A percentile compares a stretch with the other conserved stretches of the same genome.
Evolutionary conservation across 2,329 filamentous ascomycete species (phyloP).

Genomic region (Hypoxylon sp.): DNA sequence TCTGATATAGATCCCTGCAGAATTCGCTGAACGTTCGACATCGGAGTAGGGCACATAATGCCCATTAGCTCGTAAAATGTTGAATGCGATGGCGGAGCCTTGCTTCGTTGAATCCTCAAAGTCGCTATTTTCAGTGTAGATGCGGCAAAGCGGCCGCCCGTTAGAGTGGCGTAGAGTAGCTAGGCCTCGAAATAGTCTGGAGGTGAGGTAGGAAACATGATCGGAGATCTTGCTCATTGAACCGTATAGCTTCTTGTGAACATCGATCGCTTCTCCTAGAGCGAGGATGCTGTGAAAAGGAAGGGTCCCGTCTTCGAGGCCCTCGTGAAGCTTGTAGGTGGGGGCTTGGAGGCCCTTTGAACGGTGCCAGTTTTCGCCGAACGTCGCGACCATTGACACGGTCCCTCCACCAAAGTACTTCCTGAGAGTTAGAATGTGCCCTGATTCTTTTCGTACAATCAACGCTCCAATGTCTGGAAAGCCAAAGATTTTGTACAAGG

Average conservation of each 20-base stretch:
- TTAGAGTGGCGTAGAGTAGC: constrained; percentile 66
- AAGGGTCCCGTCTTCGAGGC: constrained; percentile 76
- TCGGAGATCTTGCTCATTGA: constrained; percentile 71
- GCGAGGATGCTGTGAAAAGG: constrained; percentile 77
- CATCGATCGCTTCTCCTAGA: constrained; percentile 70
- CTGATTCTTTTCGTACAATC: constrained; percentile 69
- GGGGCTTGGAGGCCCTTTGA: constrained; percentile 62
- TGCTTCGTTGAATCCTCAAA: constrained; percentile 68
- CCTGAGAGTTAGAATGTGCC: constrained; percentile 67
- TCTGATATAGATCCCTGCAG: constrained; percentile 70
- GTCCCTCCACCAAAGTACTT: constrained; percentile 79
- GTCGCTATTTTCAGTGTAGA: constrained; percentile 68
- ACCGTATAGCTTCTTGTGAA: constrained; percentile 69
- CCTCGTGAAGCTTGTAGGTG: constrained; percentile 67
- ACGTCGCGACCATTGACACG: constrained; percentile 70
- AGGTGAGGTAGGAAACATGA: constrained; percentile 69
- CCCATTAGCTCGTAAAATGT: constrained; percentile 68
- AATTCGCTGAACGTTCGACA: constrained; percentile 71
- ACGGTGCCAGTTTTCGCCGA: constrained; percentile 67
- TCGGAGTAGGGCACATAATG: constrained; percentile 68
- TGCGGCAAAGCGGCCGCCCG: constrained; percentile 63
- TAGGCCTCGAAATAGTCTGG: constrained; percentile 65
- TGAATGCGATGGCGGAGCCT: constrained; percentile 76
- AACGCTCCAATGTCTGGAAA: constrained; percentile 75
- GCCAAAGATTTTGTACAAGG: constrained; percentile 77